Conservation (phyloP, 1,139 yeast genomes). For the Candida labiduridarum region DNA sequence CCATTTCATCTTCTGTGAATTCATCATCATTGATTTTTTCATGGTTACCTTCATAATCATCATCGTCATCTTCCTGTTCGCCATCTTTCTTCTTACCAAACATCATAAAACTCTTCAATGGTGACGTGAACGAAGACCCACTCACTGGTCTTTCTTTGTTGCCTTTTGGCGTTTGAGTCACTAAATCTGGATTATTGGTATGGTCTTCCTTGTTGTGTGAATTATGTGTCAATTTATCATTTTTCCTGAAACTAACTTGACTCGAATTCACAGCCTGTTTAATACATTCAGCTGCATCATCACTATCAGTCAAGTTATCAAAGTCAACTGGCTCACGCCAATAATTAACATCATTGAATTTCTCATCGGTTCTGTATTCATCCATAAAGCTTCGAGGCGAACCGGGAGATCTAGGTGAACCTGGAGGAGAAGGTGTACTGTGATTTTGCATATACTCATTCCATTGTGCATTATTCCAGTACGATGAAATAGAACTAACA, state of each 20-base stretch:
- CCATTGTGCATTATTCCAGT: slow-evolving; percentile 43
- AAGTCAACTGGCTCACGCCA: slow-evolving; percentile 88
- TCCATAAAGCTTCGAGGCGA: slow-evolving; percentile 24
- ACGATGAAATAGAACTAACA: slow-evolving; percentile 36
- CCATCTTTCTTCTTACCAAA: slow-evolving; percentile 27
- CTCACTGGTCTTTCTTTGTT: slow-evolving; percentile 35
- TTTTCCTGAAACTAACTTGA: slow-evolving; percentile 18
- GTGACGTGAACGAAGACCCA: slow-evolving; percentile 43
- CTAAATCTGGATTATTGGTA: slow-evolving; percentile 32
- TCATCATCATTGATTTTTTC: slow-evolving; percentile 17
- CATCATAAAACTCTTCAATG: slow-evolving; percentile 46
- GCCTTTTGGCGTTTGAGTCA: slow-evolving; percentile 5
- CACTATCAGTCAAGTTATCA: slow-evolving; percentile 53
- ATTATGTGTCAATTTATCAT: slow-evolving; percentile 14
- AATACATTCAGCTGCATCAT: slow-evolving; percentile 8
- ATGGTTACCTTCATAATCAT: slow-evolving; percentile 14
- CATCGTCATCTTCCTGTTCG: slow-evolving; percentile 21
- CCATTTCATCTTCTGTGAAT: slow-evolving; percentile 17
- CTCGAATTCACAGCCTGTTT: slow-evolving; percentile 4
- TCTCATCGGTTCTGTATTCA: slow-evolving; percentile 51
- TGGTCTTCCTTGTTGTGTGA: slow-evolving; percentile 9
- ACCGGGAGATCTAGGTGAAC: slow-evolving; percentile 26
- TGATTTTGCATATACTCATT: slow-evolving; percentile 30
- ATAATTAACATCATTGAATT: slow-evolving; percentile 82
- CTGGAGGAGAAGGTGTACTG: slow-evolving; percentile 15